Base-by-base conservation (phyloP, 306 rosid species). In the Trifolium fragiferum region DNA sequence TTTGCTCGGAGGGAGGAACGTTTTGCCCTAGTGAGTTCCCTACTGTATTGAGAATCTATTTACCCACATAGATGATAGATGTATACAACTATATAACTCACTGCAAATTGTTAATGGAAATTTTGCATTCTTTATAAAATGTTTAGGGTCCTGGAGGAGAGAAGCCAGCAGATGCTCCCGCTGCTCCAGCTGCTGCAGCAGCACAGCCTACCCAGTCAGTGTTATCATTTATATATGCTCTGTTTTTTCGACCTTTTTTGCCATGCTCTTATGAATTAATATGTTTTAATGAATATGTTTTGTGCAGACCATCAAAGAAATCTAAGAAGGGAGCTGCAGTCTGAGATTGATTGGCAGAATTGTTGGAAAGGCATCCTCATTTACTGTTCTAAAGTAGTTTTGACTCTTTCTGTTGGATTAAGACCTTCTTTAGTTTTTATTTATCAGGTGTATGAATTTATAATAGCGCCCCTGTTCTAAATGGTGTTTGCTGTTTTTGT, bases 1-100 rank as follows among this genome's bases (percentile, higher is more conserved):
- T 0, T 46, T 38, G 98, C 97, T 10, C 76, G 97, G 51, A 89
- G 98, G 81, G 98, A 91, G 86, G 98, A 93, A 71, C 98, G 98
- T 19, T 78, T 93, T 61, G 94, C 96, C 13, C 97, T 87, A 82
- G 98, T 93, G 71, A 73, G 70, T 30, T 27, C 58, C 19, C 1
- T 30, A 14, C 6, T 25, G 0, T 73, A 10, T 37, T 72, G 8
- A 21, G 43, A 40, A 25, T 21, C 23, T 47, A 44, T 69, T 38
- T 32, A 18, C 46, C 27, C 5, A 25, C 10, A 13, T 6, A 7
- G 10, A 25, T 13, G 0, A 37, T 33, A 33, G 37, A 33, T 33
- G 5, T 5, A 33, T 33, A 5, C 6, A 33, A 33, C 37, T 33
- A 0, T 0, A 33, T 33, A 33, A 7, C 5, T 33, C 7, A 8